Evolutionary conservation across 2,329 filamentous ascomycete genomes (phyloP).

Genomic region (Hortaea werneckii): DNA sequence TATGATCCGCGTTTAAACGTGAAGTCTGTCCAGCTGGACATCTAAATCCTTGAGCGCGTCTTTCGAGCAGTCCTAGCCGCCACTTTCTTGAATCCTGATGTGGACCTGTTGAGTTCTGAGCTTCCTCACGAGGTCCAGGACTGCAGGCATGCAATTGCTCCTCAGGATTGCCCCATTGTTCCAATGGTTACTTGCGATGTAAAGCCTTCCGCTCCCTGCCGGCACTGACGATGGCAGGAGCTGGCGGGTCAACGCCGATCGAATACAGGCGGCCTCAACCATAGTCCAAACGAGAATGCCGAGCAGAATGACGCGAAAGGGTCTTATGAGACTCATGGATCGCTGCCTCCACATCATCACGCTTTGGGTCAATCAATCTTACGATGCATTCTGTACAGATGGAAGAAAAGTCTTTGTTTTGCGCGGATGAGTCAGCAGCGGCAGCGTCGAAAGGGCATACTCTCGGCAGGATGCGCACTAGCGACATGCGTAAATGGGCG

Average conservation of each 20-base stretch:
- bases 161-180: too few species aligned
- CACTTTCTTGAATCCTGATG: slow-evolving; percentile 58
- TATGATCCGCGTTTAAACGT: slow-evolving; percentile 46
- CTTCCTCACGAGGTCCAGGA: slow-evolving; percentile 48
- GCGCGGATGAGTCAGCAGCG: too few species aligned
- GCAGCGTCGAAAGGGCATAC: too few species aligned
- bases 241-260: slow-evolving; percentile 10
- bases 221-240: slow-evolving; percentile 4
- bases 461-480: too few species aligned
- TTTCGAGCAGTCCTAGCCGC: slow-evolving; percentile 31
- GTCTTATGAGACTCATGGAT: too few species aligned
- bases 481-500: too few species aligned
- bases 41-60: slow-evolving; percentile 51
- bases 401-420: too few species aligned
- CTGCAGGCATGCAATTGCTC: slow-evolving; percentile 13
- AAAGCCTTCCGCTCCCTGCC: slow-evolving; percentile 37
- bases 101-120: slow-evolving; percentile 57
- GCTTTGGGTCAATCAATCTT: too few species aligned
- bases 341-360: too few species aligned
- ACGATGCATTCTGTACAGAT: too few species aligned
- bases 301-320: neutral
- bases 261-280: slow-evolving; percentile 13
- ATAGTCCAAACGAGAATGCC: slow-evolving; percentile 12
- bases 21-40: slow-evolving; percentile 39
- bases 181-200: slow-evolving; percentile 45